Evolutionary conservation across 805 yeast genomes (phyloP).

Genomic region (Nakazawaea siamensis): DNA sequence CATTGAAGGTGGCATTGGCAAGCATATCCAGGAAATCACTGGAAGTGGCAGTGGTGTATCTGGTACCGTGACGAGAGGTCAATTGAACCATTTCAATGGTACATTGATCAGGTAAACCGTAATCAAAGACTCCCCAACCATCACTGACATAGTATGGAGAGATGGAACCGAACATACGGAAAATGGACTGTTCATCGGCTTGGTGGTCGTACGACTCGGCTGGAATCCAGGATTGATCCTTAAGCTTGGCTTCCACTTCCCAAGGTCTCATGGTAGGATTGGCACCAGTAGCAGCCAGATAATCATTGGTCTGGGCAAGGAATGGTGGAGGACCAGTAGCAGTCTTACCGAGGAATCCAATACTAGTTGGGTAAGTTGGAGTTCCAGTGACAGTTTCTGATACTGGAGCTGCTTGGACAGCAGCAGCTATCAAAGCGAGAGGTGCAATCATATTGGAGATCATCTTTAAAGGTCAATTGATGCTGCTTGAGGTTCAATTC

Average conservation of each 20-base stretch:
- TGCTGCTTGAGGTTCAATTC: too few species aligned
- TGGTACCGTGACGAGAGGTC: conserved; percentile 6
- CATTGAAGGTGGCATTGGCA: conserved; percentile 1
- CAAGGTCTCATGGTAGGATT: conserved; percentile 11
- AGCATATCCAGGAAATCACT: neutral
- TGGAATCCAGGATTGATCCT: too few species aligned
- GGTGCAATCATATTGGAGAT: too few species aligned
- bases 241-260: too few species aligned
- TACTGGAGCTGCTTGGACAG: neutral
- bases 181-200: conserved; percentile 11
- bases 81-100: conserved; percentile 5
- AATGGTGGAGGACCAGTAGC: conserved; percentile 8
- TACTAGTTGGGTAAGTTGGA: conserved; percentile 8
- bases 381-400: conserved; percentile 6
- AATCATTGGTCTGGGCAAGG: conserved; percentile 9
- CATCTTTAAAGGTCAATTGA: too few species aligned
- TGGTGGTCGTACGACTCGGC: conserved; percentile 13
- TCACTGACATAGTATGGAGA: conserved; percentile 13
- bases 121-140: conserved; percentile 14
- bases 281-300: conserved; percentile 3
- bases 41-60: neutral
- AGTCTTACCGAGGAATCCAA: conserved; percentile 6
- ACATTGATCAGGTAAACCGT: conserved; percentile 11
- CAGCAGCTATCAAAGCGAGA: too few species aligned
- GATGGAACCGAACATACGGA: conserved; percentile 12